A percentile compares a stretch with the other conserved stretches of the same genome.
Conservation (phyloP, 805 yeast genomes). For the Debaryomyces castellii region DNA sequence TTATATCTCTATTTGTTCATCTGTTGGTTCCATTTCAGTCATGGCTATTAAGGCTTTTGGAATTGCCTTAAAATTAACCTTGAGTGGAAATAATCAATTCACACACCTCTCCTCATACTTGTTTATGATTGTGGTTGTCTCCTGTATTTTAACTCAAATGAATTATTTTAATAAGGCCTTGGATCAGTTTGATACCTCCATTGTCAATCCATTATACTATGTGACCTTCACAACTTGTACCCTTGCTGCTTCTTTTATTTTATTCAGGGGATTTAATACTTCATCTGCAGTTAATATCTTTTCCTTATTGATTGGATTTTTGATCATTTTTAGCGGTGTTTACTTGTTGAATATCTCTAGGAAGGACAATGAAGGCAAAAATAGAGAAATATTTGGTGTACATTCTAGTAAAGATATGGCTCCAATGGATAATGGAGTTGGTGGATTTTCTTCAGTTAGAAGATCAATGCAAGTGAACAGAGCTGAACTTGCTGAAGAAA, state of each 20-base stretch:
- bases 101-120: constrained; percentile 81
- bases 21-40: constrained; percentile 87
- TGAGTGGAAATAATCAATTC: constrained; percentile 85
- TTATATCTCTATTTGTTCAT: constrained; percentile 83
- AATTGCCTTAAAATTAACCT: constrained; percentile 80
- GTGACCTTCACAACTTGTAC: constrained; percentile 91
- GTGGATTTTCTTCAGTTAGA: constrained; percentile 69
- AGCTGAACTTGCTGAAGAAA: constrained; percentile 40
- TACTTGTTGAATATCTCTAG: constrained; percentile 78
- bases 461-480: constrained; percentile 70
- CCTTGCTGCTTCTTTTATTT: constrained; percentile 77
- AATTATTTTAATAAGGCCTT: constrained; percentile 90
- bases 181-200: constrained; percentile 90
- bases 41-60: constrained; percentile 94
- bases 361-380: constrained; percentile 53
- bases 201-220: constrained; percentile 87
- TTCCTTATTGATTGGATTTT: constrained; percentile 79
- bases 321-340: constrained; percentile 86
- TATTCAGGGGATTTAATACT: constrained; percentile 86
- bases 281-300: constrained; percentile 76
- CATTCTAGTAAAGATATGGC: constrained; percentile 50
- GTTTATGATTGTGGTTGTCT: constrained; percentile 71
- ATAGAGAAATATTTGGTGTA: constrained; percentile 59
- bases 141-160: constrained; percentile 89
- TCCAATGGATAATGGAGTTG: constrained; percentile 82